phyloP scores from a whole-genome alignment of 2,329 filamentous ascomycete species.

The Fusarium torreyae region DNA sequence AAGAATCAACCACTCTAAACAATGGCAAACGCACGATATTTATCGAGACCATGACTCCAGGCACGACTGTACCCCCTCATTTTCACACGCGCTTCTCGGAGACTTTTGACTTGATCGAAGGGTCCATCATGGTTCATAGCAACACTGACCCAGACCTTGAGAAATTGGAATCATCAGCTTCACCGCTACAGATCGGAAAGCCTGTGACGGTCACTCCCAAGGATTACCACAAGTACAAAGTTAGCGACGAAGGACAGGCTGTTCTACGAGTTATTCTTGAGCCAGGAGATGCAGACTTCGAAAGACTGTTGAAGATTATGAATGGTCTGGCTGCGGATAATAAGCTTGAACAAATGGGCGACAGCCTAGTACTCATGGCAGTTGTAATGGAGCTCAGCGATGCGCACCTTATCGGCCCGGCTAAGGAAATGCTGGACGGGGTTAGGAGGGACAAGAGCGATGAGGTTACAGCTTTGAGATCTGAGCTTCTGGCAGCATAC shows the following conservation, averaged over 20 bases:
- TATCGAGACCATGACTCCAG: constrained; percentile 17
- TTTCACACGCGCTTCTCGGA: constrained; percentile 11
- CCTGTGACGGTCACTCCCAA: not conserved
- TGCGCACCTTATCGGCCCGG: not conserved
- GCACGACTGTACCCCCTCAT: constrained; percentile 4
- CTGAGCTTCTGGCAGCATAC: not conserved
- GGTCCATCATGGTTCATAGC: not conserved
- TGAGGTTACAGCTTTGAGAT: not conserved
- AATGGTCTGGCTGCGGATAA: not conserved
- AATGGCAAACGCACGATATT: constrained; percentile 14
- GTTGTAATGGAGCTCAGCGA: constrained; percentile 16
- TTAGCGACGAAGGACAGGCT: not conserved
- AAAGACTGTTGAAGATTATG: constrained; percentile 11
- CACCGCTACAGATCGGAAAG: not conserved
- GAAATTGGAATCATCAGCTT: not conserved
- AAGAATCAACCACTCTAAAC: constrained; percentile 10
- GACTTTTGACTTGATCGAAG: not conserved
- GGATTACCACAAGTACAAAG: constrained; percentile 5
- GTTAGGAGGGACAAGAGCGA: not conserved
- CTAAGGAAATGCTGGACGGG: not conserved
- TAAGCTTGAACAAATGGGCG: not conserved
- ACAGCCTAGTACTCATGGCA: constrained; percentile 13
- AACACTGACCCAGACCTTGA: constrained; percentile 1
- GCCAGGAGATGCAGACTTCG: not conserved
- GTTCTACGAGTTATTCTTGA: constrained; percentile 1